Evolutionary conservation across 345 rosid genomes (phyloP).

Genomic region (Gossypium mustelinum): DNA sequence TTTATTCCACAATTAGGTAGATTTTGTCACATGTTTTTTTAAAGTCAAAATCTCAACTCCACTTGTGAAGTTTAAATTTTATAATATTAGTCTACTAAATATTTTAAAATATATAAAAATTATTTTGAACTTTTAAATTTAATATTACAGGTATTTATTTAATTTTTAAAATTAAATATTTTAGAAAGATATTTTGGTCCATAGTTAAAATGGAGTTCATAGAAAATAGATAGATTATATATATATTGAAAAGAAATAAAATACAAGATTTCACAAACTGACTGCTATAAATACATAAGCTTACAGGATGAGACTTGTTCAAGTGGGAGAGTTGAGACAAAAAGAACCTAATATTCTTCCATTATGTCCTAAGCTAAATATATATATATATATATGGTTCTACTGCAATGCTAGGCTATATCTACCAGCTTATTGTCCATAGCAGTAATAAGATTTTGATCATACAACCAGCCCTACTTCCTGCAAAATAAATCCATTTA

Average conservation of each 20-base stretch:
- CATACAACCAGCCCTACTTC: slow-evolving; percentile 8
- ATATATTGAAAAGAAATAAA: not conserved
- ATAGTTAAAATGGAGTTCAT: too few species aligned
- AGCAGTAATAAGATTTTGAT: not conserved
- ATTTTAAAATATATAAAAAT: too few species aligned
- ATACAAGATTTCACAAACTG: slow-evolving; percentile 1
- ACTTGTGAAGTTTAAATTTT: too few species aligned
- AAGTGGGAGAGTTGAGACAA: slow-evolving; percentile 24
- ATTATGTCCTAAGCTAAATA: slow-evolving; percentile 9
- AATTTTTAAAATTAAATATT: too few species aligned
- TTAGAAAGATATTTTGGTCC: too few species aligned
- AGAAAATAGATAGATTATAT: too few species aligned
- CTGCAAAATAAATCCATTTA: slow-evolving; percentile 19
- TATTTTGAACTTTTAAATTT: too few species aligned
- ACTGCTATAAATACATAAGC: not conserved
- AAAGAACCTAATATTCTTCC: slow-evolving; percentile 21
- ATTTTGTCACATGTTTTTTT: too few species aligned
- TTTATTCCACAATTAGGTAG: too few species aligned
- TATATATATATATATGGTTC: not conserved
- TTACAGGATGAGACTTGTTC: not conserved
- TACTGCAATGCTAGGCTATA: not conserved
- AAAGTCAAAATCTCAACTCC: too few species aligned
- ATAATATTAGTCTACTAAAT: too few species aligned
- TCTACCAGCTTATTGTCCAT: slow-evolving; percentile 23
- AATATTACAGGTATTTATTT: too few species aligned